A percentile compares a stretch with the other conserved stretches of the same genome.
Evolutionary conservation across 805 yeast species (phyloP).

Genomic region (Nakazawaea holstii): DNA sequence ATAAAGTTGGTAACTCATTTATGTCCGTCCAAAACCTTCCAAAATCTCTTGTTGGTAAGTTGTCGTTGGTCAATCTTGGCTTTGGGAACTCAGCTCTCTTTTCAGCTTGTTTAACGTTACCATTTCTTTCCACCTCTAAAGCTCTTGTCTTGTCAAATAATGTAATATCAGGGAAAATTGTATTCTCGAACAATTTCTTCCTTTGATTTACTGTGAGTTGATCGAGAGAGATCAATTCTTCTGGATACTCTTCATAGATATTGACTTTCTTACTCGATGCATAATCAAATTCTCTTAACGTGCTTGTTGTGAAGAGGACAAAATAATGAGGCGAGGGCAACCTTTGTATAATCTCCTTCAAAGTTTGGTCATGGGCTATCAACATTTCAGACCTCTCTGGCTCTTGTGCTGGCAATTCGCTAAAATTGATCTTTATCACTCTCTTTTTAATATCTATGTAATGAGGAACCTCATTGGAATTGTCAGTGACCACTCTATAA

Average conservation of each 20-base stretch:
- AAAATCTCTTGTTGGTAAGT: conserved; percentile 8
- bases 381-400: conserved; percentile 17
- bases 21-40: conserved; percentile 6
- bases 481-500: conserved; percentile 31
- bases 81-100: conserved; percentile 24
- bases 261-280: conserved; percentile 12
- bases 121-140: conserved; percentile 51
- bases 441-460: conserved; percentile 63
- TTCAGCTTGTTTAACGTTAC: conserved; percentile 26
- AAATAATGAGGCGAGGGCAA: conserved; percentile 72
- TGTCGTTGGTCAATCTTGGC: conserved; percentile 25
- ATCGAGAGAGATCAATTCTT: conserved; percentile 20
- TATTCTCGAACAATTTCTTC: conserved; percentile 25
- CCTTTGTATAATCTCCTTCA: conserved; percentile 55
- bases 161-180: conserved; percentile 53
- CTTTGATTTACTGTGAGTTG: conserved; percentile 25
- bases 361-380: conserved; percentile 23
- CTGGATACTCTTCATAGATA: conserved; percentile 24
- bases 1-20: conserved; percentile 26
- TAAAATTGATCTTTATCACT: conserved; percentile 54
- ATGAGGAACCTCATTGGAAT: conserved; percentile 39
- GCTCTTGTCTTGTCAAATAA: conserved; percentile 42
- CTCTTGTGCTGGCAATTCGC: conserved; percentile 37
- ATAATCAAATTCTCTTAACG: conserved; percentile 18
- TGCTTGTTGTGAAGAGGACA: conserved; percentile 48